These are phyloP conservation scores for Volvariella volvacea DNA, from an alignment of 1,284 basidiomycete species.

Conservation along the genomic window DNA sequence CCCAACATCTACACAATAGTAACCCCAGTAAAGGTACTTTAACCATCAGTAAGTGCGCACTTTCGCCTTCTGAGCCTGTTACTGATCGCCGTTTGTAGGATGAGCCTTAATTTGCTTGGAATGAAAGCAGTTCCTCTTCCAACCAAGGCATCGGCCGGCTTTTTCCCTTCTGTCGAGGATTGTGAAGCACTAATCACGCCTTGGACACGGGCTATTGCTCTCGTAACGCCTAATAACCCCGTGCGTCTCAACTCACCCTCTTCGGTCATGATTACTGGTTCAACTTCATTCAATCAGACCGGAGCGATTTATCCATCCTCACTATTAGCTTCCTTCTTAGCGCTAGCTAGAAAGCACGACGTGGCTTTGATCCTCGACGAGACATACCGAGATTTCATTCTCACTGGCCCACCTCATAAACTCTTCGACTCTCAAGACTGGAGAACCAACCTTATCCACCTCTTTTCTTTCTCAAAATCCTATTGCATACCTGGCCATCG, in stretches of 20 bases:
- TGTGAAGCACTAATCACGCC: slow-evolving; percentile 47
- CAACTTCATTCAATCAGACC: slow-evolving; percentile 42
- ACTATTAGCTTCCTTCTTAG: slow-evolving; percentile 58
- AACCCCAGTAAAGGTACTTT: slow-evolving; percentile 52
- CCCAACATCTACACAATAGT: not conserved
- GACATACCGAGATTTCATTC: slow-evolving; percentile 83
- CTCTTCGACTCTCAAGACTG: slow-evolving; percentile 45
- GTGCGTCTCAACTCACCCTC: slow-evolving; percentile 26
- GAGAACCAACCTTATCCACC: slow-evolving; percentile 60
- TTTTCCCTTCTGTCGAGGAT: slow-evolving; percentile 48
- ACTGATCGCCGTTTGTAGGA: slow-evolving; percentile 32
- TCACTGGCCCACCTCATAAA: slow-evolving; percentile 43
- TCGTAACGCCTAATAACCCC: slow-evolving; percentile 75
- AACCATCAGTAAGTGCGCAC: slow-evolving; percentile 54
- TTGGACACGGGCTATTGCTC: slow-evolving; percentile 63
- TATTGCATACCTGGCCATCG: slow-evolving; percentile 85
- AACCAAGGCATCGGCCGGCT: slow-evolving; percentile 50
- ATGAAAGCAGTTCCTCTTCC: slow-evolving; percentile 58
- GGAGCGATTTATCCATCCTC: slow-evolving; percentile 66
- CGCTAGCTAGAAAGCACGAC: slow-evolving; percentile 48
- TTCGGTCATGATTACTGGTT: not conserved
- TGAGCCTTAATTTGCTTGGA: slow-evolving; percentile 65
- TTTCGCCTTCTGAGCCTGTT: slow-evolving; percentile 1
- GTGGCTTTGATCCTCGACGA: slow-evolving; percentile 84
- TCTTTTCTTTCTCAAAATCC: slow-evolving; percentile 80